Conservation (phyloP, 2,329 filamentous ascomycete genomes). For the Aquanectria penicillioides region DNA sequence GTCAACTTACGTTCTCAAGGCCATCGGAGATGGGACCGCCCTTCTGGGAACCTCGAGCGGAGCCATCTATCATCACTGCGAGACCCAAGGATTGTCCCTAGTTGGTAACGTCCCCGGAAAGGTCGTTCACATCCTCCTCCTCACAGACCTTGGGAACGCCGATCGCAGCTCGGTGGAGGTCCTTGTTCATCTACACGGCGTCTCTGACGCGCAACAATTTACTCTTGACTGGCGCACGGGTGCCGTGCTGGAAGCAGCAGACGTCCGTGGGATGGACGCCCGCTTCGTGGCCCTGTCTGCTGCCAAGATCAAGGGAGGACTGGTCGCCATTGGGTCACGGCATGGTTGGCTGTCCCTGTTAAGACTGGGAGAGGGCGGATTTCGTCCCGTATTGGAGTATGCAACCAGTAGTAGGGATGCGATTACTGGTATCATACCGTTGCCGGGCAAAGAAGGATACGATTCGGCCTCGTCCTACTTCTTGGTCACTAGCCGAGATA, state of each 20-base stretch:
- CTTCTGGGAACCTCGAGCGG: conserved; percentile 62
- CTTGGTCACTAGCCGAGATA: conserved; percentile 80
- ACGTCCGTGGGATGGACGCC: conserved; percentile 54
- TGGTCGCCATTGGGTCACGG: conserved; percentile 64
- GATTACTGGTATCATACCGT: conserved; percentile 72
- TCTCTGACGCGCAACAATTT: conserved; percentile 55
- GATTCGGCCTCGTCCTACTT: conserved; percentile 56
- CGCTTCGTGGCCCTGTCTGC: conserved; percentile 62
- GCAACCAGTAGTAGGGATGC: conserved; percentile 65
- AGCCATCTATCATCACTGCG: conserved; percentile 56
- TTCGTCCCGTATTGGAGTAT: conserved; percentile 45
- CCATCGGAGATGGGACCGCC: conserved; percentile 50
- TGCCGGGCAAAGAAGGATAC: conserved; percentile 45
- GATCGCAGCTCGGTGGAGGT: conserved; percentile 42
- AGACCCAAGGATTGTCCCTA: conserved; percentile 43
- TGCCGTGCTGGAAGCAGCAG: conserved; percentile 40
- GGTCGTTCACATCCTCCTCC: conserved; percentile 60
- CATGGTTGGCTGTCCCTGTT: conserved; percentile 58
- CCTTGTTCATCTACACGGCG: conserved; percentile 59
- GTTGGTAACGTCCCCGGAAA: conserved; percentile 57
- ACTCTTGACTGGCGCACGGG: conserved; percentile 48
- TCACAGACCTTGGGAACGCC: conserved; percentile 36
- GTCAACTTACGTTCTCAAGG: conserved; percentile 59
- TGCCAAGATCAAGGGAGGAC: conserved; percentile 49
- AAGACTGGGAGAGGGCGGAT: conserved; percentile 37